Evolutionary conservation across 2,329 filamentous ascomycete genomes (phyloP).

Genomic region (Clarireedia hainanense): DNA sequence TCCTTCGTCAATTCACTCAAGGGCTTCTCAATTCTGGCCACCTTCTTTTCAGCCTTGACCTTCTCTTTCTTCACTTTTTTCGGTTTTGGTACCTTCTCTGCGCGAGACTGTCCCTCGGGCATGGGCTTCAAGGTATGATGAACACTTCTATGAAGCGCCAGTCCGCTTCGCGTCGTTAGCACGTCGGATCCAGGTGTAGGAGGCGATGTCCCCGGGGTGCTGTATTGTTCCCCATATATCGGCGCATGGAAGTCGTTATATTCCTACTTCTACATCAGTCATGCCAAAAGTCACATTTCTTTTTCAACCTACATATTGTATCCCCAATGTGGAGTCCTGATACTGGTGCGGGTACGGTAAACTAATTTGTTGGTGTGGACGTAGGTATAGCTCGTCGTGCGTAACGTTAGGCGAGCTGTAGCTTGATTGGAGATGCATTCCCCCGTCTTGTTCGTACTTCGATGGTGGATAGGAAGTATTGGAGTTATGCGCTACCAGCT

Average conservation of each 20-base stretch:
- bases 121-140: slow-evolving; percentile 23
- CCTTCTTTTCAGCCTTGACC: slow-evolving; percentile 36
- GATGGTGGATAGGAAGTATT: slow-evolving; percentile 23
- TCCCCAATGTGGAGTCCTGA: slow-evolving; percentile 19
- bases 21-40: slow-evolving; percentile 54
- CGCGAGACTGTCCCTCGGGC: slow-evolving; percentile 20
- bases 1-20: slow-evolving; percentile 64
- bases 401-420: slow-evolving; percentile 23
- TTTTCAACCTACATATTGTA: slow-evolving; percentile 22
- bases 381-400: slow-evolving; percentile 16
- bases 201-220: slow-evolving; percentile 45
- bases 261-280: slow-evolving; percentile 19
- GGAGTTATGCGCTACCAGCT: slow-evolving; percentile 38
- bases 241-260: slow-evolving; percentile 13
- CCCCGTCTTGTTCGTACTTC: slow-evolving; percentile 22
- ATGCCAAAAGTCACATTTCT: slow-evolving; percentile 5
- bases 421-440: slow-evolving; percentile 19
- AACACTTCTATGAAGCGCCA: slow-evolving; percentile 15
- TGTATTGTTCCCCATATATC: slow-evolving; percentile 34
- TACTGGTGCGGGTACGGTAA: slow-evolving; percentile 25
- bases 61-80: slow-evolving; percentile 33
- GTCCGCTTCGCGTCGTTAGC: slow-evolving; percentile 25
- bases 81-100: slow-evolving; percentile 26
- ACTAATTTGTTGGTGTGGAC: slow-evolving; percentile 16
- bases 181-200: slow-evolving; percentile 36